These are phyloP conservation scores for Chytriomyces confervae DNA, from an alignment of 192 early-diverging fungal genomes.

Conservation along the genomic window DNA sequence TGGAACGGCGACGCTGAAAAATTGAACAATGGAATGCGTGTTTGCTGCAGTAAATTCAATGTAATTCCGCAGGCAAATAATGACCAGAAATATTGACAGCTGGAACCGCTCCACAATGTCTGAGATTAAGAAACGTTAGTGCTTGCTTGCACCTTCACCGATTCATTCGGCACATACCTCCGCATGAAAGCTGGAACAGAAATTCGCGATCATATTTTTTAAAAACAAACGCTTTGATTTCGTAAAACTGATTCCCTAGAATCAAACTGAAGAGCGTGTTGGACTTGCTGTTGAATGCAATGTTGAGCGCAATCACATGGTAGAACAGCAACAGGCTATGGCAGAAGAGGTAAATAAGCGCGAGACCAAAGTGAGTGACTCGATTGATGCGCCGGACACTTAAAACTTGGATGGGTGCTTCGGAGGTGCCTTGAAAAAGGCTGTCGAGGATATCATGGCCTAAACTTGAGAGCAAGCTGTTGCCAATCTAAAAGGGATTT, in stretches of 20 bases:
- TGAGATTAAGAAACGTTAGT: constrained; percentile 26
- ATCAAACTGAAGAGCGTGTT: constrained; percentile 92
- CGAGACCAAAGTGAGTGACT: constrained; percentile 72
- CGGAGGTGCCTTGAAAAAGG: constrained; percentile 79
- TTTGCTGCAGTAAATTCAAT: constrained; percentile 74
- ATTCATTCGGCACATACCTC: constrained; percentile 59
- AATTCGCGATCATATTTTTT: constrained; percentile 97
- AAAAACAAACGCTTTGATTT: constrained; percentile 96
- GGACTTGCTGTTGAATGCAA: constrained; percentile 94
- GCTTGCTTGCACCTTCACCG: not conserved
- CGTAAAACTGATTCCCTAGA: constrained; percentile 96
- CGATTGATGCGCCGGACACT: constrained; percentile 43
- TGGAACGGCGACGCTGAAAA: not conserved
- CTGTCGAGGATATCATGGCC: constrained; percentile 95
- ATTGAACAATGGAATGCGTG: not conserved
- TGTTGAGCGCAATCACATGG: constrained; percentile 94
- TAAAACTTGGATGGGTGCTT: not conserved
- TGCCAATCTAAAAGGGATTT: constrained; percentile 70
- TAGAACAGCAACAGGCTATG: constrained; percentile 94
- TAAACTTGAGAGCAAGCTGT: constrained; percentile 90
- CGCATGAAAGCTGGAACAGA: constrained; percentile 92
- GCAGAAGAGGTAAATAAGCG: constrained; percentile 82
- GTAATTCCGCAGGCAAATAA: constrained; percentile 90
- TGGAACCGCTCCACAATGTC: constrained; percentile 98
- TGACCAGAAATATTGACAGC: constrained; percentile 80